Evolutionary conservation across 2,329 filamentous ascomycete species (phyloP).

Genomic region (Ampelomyces quisqualis): DNA sequence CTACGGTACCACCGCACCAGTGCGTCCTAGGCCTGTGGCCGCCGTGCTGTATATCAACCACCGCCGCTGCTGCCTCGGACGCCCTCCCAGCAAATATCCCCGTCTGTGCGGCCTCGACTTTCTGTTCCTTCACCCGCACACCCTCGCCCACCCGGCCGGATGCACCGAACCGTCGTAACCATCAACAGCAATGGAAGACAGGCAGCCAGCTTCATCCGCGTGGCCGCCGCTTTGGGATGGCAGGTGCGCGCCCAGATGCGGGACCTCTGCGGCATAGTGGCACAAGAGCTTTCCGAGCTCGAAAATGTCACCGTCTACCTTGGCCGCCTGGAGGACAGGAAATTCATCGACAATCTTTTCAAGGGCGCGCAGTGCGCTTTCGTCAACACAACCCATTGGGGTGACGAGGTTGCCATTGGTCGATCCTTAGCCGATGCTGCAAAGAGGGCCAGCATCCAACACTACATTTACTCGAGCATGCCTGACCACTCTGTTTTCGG

Average conservation of each 20-base stretch:
- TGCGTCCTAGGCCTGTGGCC: slow-evolving; percentile 19
- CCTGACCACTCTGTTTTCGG: slow-evolving; percentile 86
- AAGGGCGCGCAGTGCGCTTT: slow-evolving; percentile 83
- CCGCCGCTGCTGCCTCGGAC: slow-evolving; percentile 13
- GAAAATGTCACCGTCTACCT: slow-evolving; percentile 76
- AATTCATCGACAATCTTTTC: slow-evolving; percentile 78
- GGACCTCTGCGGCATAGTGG: slow-evolving; percentile 82
- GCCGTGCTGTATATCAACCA: slow-evolving; percentile 28
- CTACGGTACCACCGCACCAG: slow-evolving; percentile 18
- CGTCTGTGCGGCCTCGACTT: too few species aligned
- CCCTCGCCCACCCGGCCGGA: slow-evolving; percentile 23
- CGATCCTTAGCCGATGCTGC: slow-evolving; percentile 86
- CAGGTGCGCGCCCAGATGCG: slow-evolving; percentile 89
- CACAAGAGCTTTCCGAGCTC: slow-evolving; percentile 77
- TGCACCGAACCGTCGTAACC: slow-evolving; percentile 72
- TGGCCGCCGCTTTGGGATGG: slow-evolving; percentile 91
- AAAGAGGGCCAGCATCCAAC: slow-evolving; percentile 77
- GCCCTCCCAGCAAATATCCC: too few species aligned
- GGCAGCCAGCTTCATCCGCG: slow-evolving; percentile 90
- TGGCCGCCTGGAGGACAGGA: slow-evolving; percentile 68
- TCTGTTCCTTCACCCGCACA: slow-evolving; percentile 5
- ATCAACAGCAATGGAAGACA: slow-evolving; percentile 96
- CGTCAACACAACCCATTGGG: slow-evolving; percentile 97
- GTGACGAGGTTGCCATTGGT: slow-evolving; percentile 88
- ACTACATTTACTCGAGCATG: slow-evolving; percentile 97